phyloP scores from a whole-genome alignment of 306 rosid genomes.

The Senna tora region DNA sequence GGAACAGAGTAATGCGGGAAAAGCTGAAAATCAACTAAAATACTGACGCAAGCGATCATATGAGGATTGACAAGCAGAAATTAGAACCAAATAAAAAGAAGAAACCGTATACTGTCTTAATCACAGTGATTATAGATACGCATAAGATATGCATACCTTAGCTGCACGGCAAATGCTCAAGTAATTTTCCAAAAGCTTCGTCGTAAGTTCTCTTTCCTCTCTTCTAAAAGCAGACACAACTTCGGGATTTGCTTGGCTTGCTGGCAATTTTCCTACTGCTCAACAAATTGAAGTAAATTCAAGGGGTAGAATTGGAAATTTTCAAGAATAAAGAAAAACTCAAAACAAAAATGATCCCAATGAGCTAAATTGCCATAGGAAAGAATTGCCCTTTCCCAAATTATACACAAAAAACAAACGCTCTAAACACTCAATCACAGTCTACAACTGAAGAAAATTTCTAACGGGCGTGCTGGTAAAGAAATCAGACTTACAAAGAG shows the following conservation, averaged over 20 bases:
- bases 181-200: slow-evolving; percentile 53
- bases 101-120: neutral
- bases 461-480: neutral
- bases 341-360: slow-evolving; percentile 18
- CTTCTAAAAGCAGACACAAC: slow-evolving; percentile 68
- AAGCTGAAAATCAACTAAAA: neutral
- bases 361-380: neutral
- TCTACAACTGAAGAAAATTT: neutral
- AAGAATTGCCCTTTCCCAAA: neutral
- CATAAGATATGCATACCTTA: slow-evolving; percentile 50
- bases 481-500: slow-evolving; percentile 56
- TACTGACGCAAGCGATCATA: neutral
- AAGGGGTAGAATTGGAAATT: slow-evolving; percentile 9
- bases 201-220: slow-evolving; percentile 61
- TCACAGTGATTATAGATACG: neutral
- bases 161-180: slow-evolving; percentile 55
- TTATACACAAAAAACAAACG: no score
- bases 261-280: slow-evolving; percentile 90
- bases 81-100: slow-evolving; percentile 2
- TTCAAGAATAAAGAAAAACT: neutral
- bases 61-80: slow-evolving; percentile 21
- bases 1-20: neutral
- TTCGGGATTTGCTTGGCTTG: slow-evolving; percentile 61
- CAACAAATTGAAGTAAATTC: slow-evolving; percentile 36
- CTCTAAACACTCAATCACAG: neutral